These are phyloP conservation scores for Tulasnella sp. DNA, from an alignment of 768 basidiomycete species.

Conservation along the genomic window DNA sequence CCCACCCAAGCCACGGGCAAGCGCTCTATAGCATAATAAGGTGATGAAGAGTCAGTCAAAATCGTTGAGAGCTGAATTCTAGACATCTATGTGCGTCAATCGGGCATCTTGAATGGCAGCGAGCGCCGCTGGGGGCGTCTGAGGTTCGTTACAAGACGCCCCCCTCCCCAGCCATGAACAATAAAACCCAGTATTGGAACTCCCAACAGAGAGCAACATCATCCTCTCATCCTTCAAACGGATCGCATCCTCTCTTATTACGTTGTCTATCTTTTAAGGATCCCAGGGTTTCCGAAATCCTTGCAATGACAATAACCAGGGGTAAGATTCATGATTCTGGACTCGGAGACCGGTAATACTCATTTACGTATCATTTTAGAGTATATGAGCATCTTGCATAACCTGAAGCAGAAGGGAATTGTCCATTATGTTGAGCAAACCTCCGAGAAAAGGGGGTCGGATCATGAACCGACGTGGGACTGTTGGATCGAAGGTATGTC, in stretches of 20 bases:
- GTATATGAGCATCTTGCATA: not conserved
- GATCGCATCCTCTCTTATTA: too few relatives aligned
- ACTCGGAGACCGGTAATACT: not conserved
- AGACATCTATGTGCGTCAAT: not conserved
- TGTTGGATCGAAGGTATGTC: not conserved
- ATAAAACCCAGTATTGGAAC: too few relatives aligned
- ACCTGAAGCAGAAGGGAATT: not conserved
- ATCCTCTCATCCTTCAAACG: too few relatives aligned
- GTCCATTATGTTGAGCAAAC: not conserved
- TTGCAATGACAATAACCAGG: not conserved
- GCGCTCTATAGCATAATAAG: not conserved
- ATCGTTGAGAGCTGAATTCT: not conserved
- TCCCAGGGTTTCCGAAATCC: not conserved
- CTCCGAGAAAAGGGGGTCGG: too few relatives aligned
- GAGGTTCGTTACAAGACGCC: too few relatives aligned
- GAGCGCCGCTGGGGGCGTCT: not conserved
- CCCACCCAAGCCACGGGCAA: not conserved
- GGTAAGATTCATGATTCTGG: not conserved
- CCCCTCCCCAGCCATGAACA: too few relatives aligned
- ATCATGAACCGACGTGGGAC: not conserved
- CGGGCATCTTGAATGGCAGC: not conserved
- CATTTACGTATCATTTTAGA: not conserved
- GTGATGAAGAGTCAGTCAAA: not conserved
- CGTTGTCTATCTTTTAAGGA: too few relatives aligned
- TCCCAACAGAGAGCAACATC: too few relatives aligned